Evolutionary conservation across 2,329 filamentous ascomycete species (phyloP).

Genomic region (Graphiopsis chlorocephala): DNA sequence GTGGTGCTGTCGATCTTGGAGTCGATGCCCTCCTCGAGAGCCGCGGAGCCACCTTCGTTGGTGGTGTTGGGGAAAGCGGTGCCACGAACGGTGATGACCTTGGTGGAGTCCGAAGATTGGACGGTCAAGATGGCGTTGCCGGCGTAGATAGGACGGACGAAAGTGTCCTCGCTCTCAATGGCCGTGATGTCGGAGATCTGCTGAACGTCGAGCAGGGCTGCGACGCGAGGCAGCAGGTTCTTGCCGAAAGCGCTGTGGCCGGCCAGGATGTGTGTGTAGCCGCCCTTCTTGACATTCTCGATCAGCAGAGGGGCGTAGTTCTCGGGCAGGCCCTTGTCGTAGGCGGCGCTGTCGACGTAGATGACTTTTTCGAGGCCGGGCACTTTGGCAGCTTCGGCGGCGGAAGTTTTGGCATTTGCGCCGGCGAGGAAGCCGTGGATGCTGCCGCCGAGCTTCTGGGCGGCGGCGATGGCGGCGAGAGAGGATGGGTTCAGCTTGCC

Average conservation of each 20-base stretch:
- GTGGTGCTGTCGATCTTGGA: slow-evolving; percentile 70
- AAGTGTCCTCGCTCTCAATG: slow-evolving; percentile 88
- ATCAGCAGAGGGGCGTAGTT: slow-evolving; percentile 90
- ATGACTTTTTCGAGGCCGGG: slow-evolving; percentile 90
- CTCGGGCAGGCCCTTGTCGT: slow-evolving; percentile 92
- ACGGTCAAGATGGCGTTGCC: slow-evolving; percentile 97
- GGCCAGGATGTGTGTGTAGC: slow-evolving; percentile 86
- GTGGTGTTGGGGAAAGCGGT: slow-evolving; percentile 82
- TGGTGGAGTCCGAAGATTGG: slow-evolving; percentile 80
- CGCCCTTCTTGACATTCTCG: slow-evolving; percentile 95
- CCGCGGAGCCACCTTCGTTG: slow-evolving; percentile 68
- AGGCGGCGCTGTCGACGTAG: slow-evolving; percentile 80
- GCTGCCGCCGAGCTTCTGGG: slow-evolving; percentile 78
- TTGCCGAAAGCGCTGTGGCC: slow-evolving; percentile 96
- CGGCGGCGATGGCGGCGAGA: slow-evolving; percentile 80
- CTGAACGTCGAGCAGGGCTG: slow-evolving; percentile 86
- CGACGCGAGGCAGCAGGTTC: slow-evolving; percentile 85
- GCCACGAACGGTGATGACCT: slow-evolving; percentile 87
- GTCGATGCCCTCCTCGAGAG: slow-evolving; percentile 78
- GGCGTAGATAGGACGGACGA: slow-evolving; percentile 94
- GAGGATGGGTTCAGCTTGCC: slow-evolving; percentile 82
- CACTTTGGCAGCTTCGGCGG: slow-evolving; percentile 82
- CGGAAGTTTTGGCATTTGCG: slow-evolving; percentile 68
- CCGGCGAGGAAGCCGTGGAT: slow-evolving; percentile 88
- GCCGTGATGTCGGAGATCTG: slow-evolving; percentile 88